Conservation (phyloP, 169 alveolate species). For the Toxoplasma gondii region DNA sequence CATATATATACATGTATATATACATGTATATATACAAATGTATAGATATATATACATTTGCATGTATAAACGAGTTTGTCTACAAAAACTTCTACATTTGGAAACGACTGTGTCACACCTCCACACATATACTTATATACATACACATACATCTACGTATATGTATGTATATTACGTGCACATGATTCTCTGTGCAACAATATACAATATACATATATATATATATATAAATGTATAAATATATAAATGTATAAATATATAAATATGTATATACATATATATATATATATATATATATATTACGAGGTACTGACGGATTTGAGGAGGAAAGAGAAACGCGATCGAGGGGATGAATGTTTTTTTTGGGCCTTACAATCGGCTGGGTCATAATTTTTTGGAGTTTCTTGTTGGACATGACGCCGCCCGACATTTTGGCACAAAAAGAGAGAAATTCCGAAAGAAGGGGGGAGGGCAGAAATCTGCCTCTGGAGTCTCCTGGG, state of each 20-base stretch:
- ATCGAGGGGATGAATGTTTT: no score
- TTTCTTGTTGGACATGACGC: constrained; percentile 73
- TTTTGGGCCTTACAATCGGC: constrained; percentile 81
- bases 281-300: not conserved
- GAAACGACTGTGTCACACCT: not conserved
- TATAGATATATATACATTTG: no score
- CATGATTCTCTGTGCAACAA: no score
- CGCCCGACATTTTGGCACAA: constrained; percentile 19
- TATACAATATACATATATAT: not conserved
- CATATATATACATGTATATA: not conserved
- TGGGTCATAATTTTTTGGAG: constrained; percentile 91
- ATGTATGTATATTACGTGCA: not conserved
- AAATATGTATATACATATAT: not conserved
- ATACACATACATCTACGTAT: not conserved
- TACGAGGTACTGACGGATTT: no score
- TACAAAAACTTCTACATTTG: no score
- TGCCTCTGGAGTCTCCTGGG: no score
- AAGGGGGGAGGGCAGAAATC: not conserved
- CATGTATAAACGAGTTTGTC: no score
- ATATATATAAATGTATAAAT: not conserved
- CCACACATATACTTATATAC: not conserved
- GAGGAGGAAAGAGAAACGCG: no score
- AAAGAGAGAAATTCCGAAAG: not conserved
- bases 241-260: not conserved
- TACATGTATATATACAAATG: no score